These are phyloP conservation scores for Blastocystis sp. DNA, from an alignment of 352 stramenopile genomes.

Conservation along the genomic window DNA sequence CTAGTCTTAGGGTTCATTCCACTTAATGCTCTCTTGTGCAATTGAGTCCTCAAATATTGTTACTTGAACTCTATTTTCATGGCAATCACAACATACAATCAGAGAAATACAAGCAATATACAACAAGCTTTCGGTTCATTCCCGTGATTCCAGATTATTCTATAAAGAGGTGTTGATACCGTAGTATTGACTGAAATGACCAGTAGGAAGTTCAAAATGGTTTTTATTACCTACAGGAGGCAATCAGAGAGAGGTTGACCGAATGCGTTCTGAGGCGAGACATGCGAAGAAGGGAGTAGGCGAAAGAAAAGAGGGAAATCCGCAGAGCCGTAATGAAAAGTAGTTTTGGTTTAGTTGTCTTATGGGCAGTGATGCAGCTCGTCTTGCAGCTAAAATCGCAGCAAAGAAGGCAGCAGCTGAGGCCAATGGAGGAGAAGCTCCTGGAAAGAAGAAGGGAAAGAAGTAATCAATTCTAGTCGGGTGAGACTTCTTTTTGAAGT, in stretches of 20 bases:
- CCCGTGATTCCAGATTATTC: conserved; percentile 79
- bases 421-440: background rate
- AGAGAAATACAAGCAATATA: conserved; percentile 76
- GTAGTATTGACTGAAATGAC: background rate
- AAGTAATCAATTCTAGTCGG: background rate
- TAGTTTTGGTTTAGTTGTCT: background rate
- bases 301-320: conserved; percentile 57
- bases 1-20: background rate
- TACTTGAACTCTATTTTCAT: too few relatives aligned
- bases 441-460: conserved; percentile 47
- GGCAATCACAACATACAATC: conserved; percentile 73
- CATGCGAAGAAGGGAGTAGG: conserved; percentile 45
- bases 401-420: conserved; percentile 28
- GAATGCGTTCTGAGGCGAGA: conserved; percentile 19
- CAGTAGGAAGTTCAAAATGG: background rate
- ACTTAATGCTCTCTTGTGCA: background rate
- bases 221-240: background rate
- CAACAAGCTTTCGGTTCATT: conserved; percentile 82
- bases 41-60: background rate
- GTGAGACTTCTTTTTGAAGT: background rate
- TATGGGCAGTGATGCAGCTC: conserved; percentile 34
- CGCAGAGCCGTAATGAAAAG: conserved; percentile 28
- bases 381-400: conserved; percentile 41
- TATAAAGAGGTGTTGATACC: conserved; percentile 64
- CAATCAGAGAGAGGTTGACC: conserved; percentile 49